Base-by-base conservation (phyloP, 1,284 basidiomycete species). In the Ganoderma lucidum region DNA sequence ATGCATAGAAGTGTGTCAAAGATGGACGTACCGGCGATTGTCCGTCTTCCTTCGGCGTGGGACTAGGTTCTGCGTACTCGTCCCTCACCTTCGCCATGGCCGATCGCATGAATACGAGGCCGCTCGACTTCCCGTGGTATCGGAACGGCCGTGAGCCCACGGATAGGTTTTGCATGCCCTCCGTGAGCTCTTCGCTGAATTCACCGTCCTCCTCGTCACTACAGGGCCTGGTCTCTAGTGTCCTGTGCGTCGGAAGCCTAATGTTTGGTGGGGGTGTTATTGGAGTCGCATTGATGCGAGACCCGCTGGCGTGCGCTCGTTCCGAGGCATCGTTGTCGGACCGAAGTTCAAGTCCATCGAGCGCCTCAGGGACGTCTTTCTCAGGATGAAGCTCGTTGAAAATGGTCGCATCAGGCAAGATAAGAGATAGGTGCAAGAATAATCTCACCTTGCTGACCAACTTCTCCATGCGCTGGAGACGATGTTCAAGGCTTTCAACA, bases 401-500 rank as follows among this genome's bases (percentile, higher is more conserved):
- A 15, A 53, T 12, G 30, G 12, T 45, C 19, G 4, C 62, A 17
- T 56, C 8, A 0, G 48, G 3, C 0, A 37, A 48, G n/a, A 45
- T 44, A 15, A n/a, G 23, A 17, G 44, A 19, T 35, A 35, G 35
- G 3, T 8, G 35, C 4, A 8, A 5, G 35, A 8, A 3, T 35
- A 3, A 8, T 35, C 84, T 63, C 72, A 89, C 90, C 80, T 86
- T 87, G 66, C 82, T 83, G 30, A 93, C 78, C 0, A 94, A 80
- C 56, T 80, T 83, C 80, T 94, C 92, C 87, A 94, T 88, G 73
- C 90, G 89, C 65, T 89, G 87, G n/a, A 93, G 83, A 12, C 93
- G 84, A 41, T 83, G 85, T 79, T 94, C 92, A 3, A 94, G 81
- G 44, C 86, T 87, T 76, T 93, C 91, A 35, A 93, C 87, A 80